Conservation (phyloP, 176 grass and related monocot genomes). For the Elymus sibiricus region DNA sequence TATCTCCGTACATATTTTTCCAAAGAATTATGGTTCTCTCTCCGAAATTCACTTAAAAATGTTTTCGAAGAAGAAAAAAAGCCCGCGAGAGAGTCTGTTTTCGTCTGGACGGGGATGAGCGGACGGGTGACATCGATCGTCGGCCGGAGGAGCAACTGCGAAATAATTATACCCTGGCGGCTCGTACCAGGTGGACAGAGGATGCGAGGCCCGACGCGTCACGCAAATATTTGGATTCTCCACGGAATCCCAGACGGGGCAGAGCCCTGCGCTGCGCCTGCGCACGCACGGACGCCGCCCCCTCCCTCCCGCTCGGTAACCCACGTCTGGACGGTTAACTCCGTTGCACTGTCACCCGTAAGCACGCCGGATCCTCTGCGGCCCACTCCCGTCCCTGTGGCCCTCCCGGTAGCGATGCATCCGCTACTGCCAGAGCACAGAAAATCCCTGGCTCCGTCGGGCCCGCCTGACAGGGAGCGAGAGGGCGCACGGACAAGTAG, state of each 20-base stretch:
- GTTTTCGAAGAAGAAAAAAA: too few relatives aligned
- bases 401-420: too few relatives aligned
- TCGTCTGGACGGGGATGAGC: neutral
- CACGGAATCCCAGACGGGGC: neutral
- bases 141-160: neutral
- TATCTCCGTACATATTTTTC: too few relatives aligned
- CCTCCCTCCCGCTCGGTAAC: neutral
- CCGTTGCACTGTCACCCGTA: neutral
- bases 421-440: neutral
- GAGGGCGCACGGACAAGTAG: neutral
- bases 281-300: neutral
- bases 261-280: neutral
- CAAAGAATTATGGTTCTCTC: too few relatives aligned
- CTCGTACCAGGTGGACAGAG: neutral
- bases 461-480: neutral
- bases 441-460: neutral
- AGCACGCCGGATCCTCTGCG: slow-evolving; percentile 15
- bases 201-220: neutral
- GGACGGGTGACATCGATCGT: neutral
- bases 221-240: slow-evolving; percentile 25
- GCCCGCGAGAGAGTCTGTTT: too few relatives aligned
- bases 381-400: neutral
- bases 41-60: too few relatives aligned
- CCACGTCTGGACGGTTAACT: slow-evolving; percentile 41
- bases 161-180: neutral